phyloP scores from a whole-genome alignment of 1,284 basidiomycete genomes.

The Malassezia dermatis region DNA sequence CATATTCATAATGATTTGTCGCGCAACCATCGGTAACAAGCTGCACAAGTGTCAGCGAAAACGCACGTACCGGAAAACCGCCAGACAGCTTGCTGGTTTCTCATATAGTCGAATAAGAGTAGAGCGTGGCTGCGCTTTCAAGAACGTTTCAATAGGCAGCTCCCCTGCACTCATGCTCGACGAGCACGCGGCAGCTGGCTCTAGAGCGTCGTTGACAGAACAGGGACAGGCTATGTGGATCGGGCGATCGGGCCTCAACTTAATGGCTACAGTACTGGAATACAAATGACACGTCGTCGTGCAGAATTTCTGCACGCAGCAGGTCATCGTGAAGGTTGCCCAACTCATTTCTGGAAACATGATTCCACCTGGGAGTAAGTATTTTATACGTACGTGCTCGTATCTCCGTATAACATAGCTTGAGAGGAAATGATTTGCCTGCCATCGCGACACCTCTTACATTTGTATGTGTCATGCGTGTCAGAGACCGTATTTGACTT shows the following conservation, averaged over 20 bases:
- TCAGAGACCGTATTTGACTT: constrained; percentile 79
- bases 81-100: constrained; percentile 81
- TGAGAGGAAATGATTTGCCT: constrained; percentile 71
- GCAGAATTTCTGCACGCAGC: constrained; percentile 73
- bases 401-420: constrained; percentile 87
- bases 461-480: constrained; percentile 72
- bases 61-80: constrained; percentile 67
- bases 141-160: constrained; percentile 55
- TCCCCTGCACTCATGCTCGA: constrained; percentile 6
- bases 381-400: constrained; percentile 63
- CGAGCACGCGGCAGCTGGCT: not conserved
- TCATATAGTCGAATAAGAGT: constrained; percentile 75
- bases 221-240: not conserved
- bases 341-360: constrained; percentile 78
- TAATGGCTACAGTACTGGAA: constrained; percentile 49
- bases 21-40: constrained; percentile 70
- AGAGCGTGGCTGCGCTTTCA: constrained; percentile 73
- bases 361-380: constrained; percentile 72
- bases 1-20: constrained; percentile 81
- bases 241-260: constrained; percentile 7
- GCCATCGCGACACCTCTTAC: constrained; percentile 81
- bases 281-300: constrained; percentile 60
- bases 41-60: constrained; percentile 50
- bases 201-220: not conserved
- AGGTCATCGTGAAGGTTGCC: constrained; percentile 90